These are phyloP conservation scores for Lachnellula cervina DNA, from an alignment of 2,329 filamentous ascomycete genomes.

Conservation along the genomic window DNA sequence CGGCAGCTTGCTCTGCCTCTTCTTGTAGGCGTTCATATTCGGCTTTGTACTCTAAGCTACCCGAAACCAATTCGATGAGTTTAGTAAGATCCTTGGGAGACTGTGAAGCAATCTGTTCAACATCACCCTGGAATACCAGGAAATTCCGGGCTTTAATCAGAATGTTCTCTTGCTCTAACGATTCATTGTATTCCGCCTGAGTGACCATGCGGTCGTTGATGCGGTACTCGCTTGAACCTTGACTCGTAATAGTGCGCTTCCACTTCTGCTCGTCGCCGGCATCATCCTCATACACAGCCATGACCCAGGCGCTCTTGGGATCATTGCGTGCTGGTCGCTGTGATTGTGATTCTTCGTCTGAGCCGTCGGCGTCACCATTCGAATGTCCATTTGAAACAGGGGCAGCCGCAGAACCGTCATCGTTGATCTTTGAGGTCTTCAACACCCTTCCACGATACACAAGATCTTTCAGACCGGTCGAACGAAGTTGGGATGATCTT, in stretches of 20 bases:
- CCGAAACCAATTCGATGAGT: constrained; percentile 95
- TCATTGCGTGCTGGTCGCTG: constrained; percentile 69
- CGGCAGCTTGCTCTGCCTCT: constrained; percentile 78
- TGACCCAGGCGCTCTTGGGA: constrained; percentile 95
- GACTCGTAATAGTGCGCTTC: constrained; percentile 89
- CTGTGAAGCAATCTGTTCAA: constrained; percentile 93
- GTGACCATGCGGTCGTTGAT: constrained; percentile 91
- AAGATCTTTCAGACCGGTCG: constrained; percentile 86
- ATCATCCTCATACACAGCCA: constrained; percentile 98
- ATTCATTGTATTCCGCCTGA: constrained; percentile 88
- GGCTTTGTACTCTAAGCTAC: constrained; percentile 87
- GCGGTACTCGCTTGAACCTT: constrained; percentile 88
- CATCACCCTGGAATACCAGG: constrained; percentile 95
- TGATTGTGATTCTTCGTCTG: constrained; percentile 52
- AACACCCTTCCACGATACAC: constrained; percentile 94
- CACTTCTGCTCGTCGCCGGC: constrained; percentile 91
- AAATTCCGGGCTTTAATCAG: constrained; percentile 98
- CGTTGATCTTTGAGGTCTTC: constrained; percentile 87
- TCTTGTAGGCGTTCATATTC: constrained; percentile 90
- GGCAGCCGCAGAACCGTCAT: constrained; percentile 64
- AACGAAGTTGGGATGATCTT: constrained; percentile 96
- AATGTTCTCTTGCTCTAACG: constrained; percentile 90
- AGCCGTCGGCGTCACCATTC: constrained; percentile 55
- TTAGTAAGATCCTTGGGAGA: constrained; percentile 90
- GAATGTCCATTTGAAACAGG: constrained; percentile 54